These are phyloP conservation scores for Cyberlindnera mycetangii DNA, from an alignment of 805 yeast species.

Conservation along the genomic window DNA sequence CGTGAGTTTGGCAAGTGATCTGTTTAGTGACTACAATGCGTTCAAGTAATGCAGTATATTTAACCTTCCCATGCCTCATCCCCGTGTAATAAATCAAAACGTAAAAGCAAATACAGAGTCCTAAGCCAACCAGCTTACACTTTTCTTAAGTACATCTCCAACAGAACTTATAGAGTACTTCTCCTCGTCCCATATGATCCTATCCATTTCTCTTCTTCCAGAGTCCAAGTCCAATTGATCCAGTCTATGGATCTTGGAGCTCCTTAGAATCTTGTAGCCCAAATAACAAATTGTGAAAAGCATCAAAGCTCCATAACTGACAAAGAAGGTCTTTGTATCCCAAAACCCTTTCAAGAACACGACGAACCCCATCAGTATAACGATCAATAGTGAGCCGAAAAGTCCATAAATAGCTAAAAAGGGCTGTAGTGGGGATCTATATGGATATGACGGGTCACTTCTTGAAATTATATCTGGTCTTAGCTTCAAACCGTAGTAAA, in stretches of 20 bases:
- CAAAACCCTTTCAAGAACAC: constrained; percentile 57
- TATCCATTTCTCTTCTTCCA: constrained; percentile 81
- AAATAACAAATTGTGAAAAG: constrained; percentile 48
- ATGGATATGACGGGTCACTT: constrained; percentile 64
- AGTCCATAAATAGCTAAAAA: constrained; percentile 63
- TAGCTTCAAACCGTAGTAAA: constrained; percentile 56
- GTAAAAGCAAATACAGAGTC: not conserved
- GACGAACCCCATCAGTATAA: constrained; percentile 58
- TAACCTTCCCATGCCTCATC: not conserved
- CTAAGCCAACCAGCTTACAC: constrained; percentile 32
- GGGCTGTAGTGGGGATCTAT: constrained; percentile 68
- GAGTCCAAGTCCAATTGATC: constrained; percentile 79
- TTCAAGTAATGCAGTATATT: no score
- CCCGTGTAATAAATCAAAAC: not conserved
- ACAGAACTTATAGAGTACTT: constrained; percentile 34
- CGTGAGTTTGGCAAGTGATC: constrained; percentile 25
- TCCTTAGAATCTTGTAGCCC: constrained; percentile 55
- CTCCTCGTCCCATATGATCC: constrained; percentile 80
- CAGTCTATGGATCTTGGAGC: constrained; percentile 63
- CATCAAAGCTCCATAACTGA: constrained; percentile 61
- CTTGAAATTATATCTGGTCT: constrained; percentile 65
- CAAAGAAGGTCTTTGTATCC: constrained; percentile 59
- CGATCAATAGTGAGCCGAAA: constrained; percentile 47
- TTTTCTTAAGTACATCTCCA: constrained; percentile 28
- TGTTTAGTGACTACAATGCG: not conserved